Base-by-base conservation (phyloP, 768 basidiomycete genomes). In the Lactarius sanguifluus region DNA sequence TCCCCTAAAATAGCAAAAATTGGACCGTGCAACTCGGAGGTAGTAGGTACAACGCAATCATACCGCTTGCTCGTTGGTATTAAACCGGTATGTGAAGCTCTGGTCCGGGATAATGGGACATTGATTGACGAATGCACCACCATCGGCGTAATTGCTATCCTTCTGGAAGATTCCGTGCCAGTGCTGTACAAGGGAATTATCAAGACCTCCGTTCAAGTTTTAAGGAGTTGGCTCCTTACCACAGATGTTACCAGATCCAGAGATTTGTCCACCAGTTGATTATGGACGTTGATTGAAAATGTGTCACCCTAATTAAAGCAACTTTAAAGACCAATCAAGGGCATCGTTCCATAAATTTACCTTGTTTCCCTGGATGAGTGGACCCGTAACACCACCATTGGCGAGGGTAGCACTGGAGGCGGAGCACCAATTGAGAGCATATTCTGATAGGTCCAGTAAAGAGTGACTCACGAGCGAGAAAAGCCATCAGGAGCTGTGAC, bases 121-220 rank as follows among this genome's bases (percentile, higher is more conserved):
- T 66, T 83, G 82, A 20, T 70, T 78, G 13, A 81, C 73, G 30
- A 73, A 75, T 1, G 74, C 72, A 1, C 74, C 62, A 5, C 85
- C 84, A 57, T 86, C 85, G 1, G 77, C 80, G 74, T 75, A 81
- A 64, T 77, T 81, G 6, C 80, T 79, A 1, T 66, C 61, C 0
- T 69, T 70, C 71, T 85, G 83, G 50, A 74, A 77, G 40, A 85
- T 68, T 1, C 85, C 84, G 68, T 85, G 85, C 83, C 82, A 85
- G 68, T 85, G 83, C 85, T 86, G 61, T 1, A 59, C 4, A 40
- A 16, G 16, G 2, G 43, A 25, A 6, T 36, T 25, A 40, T 59
- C 59, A 57, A 34, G 34, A 34, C 6, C 38, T 36, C 18, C 55
- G 10, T 13, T 5, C 2, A 0, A 15, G 40, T 5, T 4, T 5